phyloP scores from a whole-genome alignment of 768 basidiomycete genomes.

The Boletus subparvulus region DNA sequence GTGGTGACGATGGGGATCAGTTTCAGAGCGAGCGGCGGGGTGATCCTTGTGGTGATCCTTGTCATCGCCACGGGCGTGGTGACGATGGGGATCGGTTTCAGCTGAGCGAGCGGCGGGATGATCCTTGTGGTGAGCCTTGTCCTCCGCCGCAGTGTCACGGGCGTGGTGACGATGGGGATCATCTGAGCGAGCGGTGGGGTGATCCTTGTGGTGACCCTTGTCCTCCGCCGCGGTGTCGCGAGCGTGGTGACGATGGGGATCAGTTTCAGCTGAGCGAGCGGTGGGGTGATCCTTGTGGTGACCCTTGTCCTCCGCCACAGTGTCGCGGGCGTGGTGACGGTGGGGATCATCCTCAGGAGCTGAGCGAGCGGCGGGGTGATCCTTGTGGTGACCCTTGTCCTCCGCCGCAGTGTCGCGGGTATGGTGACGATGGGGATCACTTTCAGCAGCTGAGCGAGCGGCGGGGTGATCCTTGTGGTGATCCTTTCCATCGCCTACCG shows the following conservation, averaged over 20 bases:
- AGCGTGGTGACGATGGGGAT: not conserved
- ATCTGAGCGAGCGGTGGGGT: not conserved
- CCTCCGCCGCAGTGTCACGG: not conserved
- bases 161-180: not conserved
- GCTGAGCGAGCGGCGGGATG: not conserved
- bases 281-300: not conserved
- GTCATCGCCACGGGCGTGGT: not conserved
- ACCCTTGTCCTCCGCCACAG: not conserved
- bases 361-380: not conserved
- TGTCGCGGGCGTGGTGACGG: not conserved
- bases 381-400: not conserved
- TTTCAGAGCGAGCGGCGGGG: no score
- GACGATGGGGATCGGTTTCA: no score
- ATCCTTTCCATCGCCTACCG: not conserved
- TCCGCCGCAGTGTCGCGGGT: no score
- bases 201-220: not conserved
- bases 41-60: not conserved
- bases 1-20: no score
- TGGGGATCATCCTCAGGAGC: not conserved
- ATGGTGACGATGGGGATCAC: no score
- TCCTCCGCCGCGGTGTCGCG: not conserved
- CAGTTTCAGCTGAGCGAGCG: no score
- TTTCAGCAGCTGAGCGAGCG: no score
- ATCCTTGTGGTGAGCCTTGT: not conserved
- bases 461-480: no score